Percentiles rank a stretch among this genome's conserved stretches.
Conservation (phyloP, 2,329 filamentous ascomycete genomes). For the Chaetomium sp. region DNA sequence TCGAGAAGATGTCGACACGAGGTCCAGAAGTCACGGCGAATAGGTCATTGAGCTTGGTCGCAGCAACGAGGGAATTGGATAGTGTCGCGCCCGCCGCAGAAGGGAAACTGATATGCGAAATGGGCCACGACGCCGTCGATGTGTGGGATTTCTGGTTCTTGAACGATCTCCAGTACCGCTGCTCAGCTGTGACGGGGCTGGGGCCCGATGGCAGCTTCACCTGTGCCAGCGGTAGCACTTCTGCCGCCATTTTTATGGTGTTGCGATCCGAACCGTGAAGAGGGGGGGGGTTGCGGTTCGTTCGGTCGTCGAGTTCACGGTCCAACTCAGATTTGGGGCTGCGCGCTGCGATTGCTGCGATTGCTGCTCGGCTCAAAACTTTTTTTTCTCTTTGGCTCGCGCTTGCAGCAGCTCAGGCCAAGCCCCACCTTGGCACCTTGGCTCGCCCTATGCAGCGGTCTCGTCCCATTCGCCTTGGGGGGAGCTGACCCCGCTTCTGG, state of each 20-base stretch:
- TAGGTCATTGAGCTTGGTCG: slow-evolving; percentile 61
- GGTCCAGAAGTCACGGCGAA: slow-evolving; percentile 96
- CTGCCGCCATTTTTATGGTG: slow-evolving; percentile 70
- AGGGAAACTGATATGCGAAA: slow-evolving; percentile 86
- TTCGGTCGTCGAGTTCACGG: slow-evolving; percentile 6
- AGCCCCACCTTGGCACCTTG: not conserved
- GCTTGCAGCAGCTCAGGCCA: not conserved
- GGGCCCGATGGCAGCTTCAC: slow-evolving; percentile 83
- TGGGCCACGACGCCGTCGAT: slow-evolving; percentile 83
- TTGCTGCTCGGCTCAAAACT: slow-evolving; percentile 15
- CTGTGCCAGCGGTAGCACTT: slow-evolving; percentile 77
- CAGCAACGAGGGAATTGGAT: slow-evolving; percentile 43
- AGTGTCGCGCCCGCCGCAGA: slow-evolving; percentile 48
- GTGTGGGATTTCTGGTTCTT: slow-evolving; percentile 88
- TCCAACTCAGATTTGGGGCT: not conserved
- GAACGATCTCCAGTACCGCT: slow-evolving; percentile 95
- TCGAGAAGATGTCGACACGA: slow-evolving; percentile 90
- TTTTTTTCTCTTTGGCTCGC: slow-evolving; percentile 15
- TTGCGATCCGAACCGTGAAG: slow-evolving; percentile 17
- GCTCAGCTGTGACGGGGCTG: slow-evolving; percentile 82
- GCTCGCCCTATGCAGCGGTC: not conserved
- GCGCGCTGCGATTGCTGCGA: not conserved
- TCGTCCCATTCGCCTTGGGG: slow-evolving; percentile 2
- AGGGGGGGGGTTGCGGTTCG: slow-evolving; percentile 11
- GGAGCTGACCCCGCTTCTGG: slow-evolving; percentile 1